These are phyloP conservation scores for Candida caryicola DNA, from an alignment of 805 yeast genomes.

Conservation along the genomic window DNA sequence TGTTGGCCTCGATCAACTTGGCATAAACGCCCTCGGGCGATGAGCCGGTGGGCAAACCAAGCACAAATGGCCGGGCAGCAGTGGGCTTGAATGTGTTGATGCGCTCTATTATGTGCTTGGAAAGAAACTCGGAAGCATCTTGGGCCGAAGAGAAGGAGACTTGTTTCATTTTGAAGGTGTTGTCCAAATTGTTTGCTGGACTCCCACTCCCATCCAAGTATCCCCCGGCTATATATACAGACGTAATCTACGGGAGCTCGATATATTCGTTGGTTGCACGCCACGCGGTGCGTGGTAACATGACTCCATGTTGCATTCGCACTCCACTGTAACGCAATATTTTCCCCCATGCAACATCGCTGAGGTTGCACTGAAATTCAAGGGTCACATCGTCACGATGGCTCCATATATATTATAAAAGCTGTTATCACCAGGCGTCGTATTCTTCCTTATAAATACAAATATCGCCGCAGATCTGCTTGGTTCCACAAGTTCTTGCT, in stretches of 20 bases:
- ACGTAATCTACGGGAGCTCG: too few relatives aligned
- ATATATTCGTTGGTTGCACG: too few relatives aligned
- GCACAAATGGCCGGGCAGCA: constrained; percentile 45
- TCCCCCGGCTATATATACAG: background rate
- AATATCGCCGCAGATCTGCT: too few relatives aligned
- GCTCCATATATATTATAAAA: too few relatives aligned
- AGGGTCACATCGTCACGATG: too few relatives aligned
- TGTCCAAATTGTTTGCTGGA: background rate
- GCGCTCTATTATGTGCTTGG: constrained; percentile 41
- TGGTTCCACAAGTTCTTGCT: too few relatives aligned
- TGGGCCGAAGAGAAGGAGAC: constrained; percentile 34
- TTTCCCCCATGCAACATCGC: too few relatives aligned
- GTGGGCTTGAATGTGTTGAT: constrained; percentile 48
- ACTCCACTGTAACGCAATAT: too few relatives aligned
- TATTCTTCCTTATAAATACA: too few relatives aligned
- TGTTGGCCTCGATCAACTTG: constrained; percentile 43
- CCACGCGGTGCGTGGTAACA: background rate
- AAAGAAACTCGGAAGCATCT: constrained; percentile 45
- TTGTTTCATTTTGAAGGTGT: constrained; percentile 21
- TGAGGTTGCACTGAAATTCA: too few relatives aligned
- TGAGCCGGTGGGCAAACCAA: constrained; percentile 62
- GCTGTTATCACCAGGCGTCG: too few relatives aligned
- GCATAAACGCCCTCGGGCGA: constrained; percentile 57
- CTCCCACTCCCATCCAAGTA: too few relatives aligned
- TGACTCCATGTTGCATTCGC: background rate